A percentile compares a stretch with the other conserved stretches of the same genome.
Evolutionary conservation across 1,284 basidiomycete genomes (phyloP).

Genomic region (Rhodotorula sp.): DNA sequence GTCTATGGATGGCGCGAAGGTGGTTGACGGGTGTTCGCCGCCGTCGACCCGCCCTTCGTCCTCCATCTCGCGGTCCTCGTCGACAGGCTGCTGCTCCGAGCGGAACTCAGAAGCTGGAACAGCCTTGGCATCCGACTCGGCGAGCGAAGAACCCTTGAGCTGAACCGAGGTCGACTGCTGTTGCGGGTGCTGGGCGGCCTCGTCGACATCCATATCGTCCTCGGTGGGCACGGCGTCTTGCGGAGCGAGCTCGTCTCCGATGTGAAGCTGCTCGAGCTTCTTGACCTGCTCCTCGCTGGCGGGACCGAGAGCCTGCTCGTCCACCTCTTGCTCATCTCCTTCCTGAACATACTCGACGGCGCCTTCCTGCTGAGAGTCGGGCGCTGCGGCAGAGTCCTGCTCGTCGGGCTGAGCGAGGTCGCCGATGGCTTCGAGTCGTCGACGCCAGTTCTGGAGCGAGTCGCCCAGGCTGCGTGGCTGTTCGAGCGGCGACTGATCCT

Average conservation of each 20-base stretch:
- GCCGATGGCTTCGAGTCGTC: conserved; percentile 81
- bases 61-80: conserved; percentile 48
- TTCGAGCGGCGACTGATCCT: conserved; percentile 18
- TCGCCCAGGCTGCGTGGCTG: conserved; percentile 74
- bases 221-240: conserved; percentile 43
- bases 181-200: conserved; percentile 28
- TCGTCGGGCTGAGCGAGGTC: conserved; percentile 55
- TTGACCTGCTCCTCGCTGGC: conserved; percentile 78
- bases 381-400: conserved; percentile 50
- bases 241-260: conserved; percentile 62
- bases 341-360: conserved; percentile 80
- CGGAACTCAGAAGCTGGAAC: conserved; percentile 37
- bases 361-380: conserved; percentile 52
- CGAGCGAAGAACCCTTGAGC: conserved; percentile 35
- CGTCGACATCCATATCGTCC: conserved; percentile 42
- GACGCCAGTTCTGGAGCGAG: conserved; percentile 76
- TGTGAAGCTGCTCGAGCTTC: conserved; percentile 73
- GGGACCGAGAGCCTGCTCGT: conserved; percentile 86
- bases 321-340: conserved; percentile 64
- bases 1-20: conserved; percentile 38
- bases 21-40: conserved; percentile 55
- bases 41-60: conserved; percentile 43
- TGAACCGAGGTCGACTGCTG: conserved; percentile 20
- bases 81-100: conserved; percentile 41
- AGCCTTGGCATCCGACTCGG: conserved; percentile 38